Evolutionary conservation across 257 asterid genomes (phyloP).

Genomic region (Asclepias syriaca): DNA sequence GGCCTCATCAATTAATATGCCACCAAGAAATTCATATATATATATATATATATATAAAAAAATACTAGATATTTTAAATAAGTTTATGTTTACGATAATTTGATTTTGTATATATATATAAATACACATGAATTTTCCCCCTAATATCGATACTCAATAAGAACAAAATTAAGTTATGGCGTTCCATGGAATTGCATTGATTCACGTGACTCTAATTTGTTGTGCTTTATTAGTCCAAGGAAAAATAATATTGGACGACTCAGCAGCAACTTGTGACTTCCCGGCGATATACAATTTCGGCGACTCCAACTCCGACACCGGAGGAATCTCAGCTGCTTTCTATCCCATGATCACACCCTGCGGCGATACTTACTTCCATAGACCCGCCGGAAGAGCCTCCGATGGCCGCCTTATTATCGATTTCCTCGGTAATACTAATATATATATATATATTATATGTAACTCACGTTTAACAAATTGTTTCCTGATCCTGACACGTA

Average conservation of each 20-base stretch:
- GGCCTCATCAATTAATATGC: neutral
- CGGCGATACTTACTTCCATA: conserved; percentile 45
- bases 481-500: neutral
- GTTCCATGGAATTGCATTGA: neutral
- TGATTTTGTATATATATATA: neutral
- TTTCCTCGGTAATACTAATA: conserved; percentile 35
- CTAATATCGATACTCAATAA: neutral
- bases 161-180: neutral
- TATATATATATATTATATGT: no score
- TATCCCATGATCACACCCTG: conserved; percentile 39
- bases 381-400: conserved; percentile 51
- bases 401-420: conserved; percentile 70
- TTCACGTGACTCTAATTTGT: neutral
- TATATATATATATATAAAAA: no score
- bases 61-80: no score
- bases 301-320: conserved; percentile 69
- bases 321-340: conserved; percentile 50
- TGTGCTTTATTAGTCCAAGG: neutral
- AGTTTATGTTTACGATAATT: no score
- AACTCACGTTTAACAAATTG: no score
- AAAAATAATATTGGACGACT: neutral
- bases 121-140: no score
- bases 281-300: conserved; percentile 64
- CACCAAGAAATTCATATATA: no score
- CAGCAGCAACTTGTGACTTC: conserved; percentile 25